These are phyloP conservation scores for Tulasnella sp. DNA, from an alignment of 768 basidiomycete species.

Conservation along the genomic window DNA sequence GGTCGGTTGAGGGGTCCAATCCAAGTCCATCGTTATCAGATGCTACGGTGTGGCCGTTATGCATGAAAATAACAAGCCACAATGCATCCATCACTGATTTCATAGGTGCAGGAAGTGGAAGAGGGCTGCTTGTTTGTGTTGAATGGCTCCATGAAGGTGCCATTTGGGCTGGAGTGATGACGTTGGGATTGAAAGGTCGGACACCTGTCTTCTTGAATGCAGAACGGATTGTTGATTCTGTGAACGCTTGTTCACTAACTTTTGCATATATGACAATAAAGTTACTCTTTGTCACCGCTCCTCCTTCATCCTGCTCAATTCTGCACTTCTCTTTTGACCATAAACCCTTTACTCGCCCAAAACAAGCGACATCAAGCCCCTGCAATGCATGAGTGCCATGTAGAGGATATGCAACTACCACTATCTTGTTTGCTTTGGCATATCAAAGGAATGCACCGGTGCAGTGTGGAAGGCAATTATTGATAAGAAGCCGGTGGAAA, in stretches of 20 bases:
- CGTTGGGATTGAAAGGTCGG: no score
- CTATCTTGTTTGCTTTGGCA: constrained; percentile 1
- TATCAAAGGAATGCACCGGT: neutral
- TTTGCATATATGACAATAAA: constrained; percentile 24
- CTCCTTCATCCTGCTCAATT: constrained; percentile 14
- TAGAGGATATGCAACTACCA: constrained; percentile 1
- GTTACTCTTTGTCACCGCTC: constrained; percentile 22
- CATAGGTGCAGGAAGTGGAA: neutral
- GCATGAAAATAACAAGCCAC: no score
- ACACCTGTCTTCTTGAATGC: constrained; percentile 23
- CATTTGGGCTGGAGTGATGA: neutral
- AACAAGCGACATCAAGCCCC: constrained; percentile 35
- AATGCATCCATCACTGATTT: neutral
- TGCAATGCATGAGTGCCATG: constrained; percentile 24
- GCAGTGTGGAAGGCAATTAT: neutral
- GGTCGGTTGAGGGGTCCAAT: no score
- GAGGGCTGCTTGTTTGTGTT: neutral
- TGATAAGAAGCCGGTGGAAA: neutral
- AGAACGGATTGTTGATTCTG: constrained; percentile 20
- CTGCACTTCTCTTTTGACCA: constrained; percentile 18
- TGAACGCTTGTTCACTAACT: constrained; percentile 25
- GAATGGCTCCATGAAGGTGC: neutral
- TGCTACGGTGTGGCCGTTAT: no score
- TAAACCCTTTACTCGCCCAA: constrained; percentile 29
- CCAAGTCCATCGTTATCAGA: no score